Percentiles rank a stretch among this genome's conserved stretches.
Conservation (phyloP, 2,329 filamentous ascomycete species). For the Exophiala sideris region DNA sequence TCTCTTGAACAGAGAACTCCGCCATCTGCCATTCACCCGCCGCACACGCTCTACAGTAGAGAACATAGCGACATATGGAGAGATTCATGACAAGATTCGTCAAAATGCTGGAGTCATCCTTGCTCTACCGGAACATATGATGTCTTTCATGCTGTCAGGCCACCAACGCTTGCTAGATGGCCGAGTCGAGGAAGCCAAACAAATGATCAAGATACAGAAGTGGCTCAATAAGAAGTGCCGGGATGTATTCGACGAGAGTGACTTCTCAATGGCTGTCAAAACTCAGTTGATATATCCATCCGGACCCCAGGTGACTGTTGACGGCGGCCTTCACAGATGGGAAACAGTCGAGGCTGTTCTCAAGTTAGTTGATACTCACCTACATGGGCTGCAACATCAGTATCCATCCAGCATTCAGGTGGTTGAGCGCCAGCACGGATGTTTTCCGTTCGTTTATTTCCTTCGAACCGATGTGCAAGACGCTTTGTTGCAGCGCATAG, state of each 20-base stretch:
- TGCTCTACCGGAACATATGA: conserved; percentile 60
- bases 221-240: conserved; percentile 47
- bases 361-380: conserved; percentile 6
- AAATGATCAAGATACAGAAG: conserved; percentile 42
- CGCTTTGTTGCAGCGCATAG: conserved; percentile 40
- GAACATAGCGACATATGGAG: conserved; percentile 37
- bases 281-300: conserved; percentile 64
- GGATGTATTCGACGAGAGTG: conserved; percentile 63
- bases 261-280: conserved; percentile 60
- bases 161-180: conserved; percentile 47
- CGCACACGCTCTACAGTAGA: conserved; percentile 34
- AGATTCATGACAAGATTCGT: conserved; percentile 47
- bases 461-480: conserved; percentile 49
- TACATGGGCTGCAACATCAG: conserved; percentile 32
- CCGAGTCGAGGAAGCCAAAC: conserved; percentile 31
- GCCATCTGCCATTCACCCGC: conserved; percentile 47
- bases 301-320: conserved; percentile 50
- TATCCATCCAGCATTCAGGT: conserved; percentile 53
- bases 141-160: conserved; percentile 63
- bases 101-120: conserved; percentile 54
- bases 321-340: conserved; percentile 58
- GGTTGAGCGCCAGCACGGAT: conserved; percentile 35
- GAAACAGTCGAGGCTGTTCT: conserved; percentile 50
- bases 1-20: conserved; percentile 42
- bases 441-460: conserved; percentile 58